Conservation (phyloP, 805 yeast genomes). For the Komagataella populi region DNA sequence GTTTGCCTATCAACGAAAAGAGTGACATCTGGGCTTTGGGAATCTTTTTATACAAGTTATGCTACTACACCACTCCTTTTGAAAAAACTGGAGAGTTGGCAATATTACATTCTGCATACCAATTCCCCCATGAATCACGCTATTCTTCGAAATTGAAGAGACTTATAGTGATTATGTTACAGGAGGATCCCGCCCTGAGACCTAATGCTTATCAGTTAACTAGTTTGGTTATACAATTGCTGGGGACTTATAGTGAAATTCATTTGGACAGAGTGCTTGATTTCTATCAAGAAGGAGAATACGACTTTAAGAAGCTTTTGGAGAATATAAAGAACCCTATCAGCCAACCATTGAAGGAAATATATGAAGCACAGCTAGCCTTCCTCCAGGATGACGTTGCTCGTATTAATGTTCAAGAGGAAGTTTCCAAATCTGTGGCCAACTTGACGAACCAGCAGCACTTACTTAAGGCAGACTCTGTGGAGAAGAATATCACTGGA, state of each 20-base stretch:
- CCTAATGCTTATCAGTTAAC: conserved; percentile 82
- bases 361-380: conserved; percentile 16
- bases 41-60: conserved; percentile 74
- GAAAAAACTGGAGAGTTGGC: conserved; percentile 75
- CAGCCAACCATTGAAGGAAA: conserved; percentile 16
- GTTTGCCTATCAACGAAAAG: conserved; percentile 79
- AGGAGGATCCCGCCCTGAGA: conserved; percentile 68
- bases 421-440: conserved; percentile 27
- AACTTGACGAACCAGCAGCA: conserved; percentile 11
- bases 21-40: conserved; percentile 97
- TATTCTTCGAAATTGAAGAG: conserved; percentile 63
- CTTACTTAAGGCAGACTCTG: conserved; percentile 1
- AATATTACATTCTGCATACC: conserved; percentile 70
- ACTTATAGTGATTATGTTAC: conserved; percentile 65
- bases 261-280: conserved; percentile 21
- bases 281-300: conserved; percentile 22
- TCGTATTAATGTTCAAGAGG: conserved; percentile 35
- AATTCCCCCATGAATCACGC: conserved; percentile 56
- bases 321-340: conserved; percentile 13
- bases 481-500: not conserved
- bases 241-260: conserved; percentile 29
- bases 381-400: conserved; percentile 27
- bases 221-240: conserved; percentile 45
- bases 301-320: conserved; percentile 11
- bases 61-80: conserved; percentile 91